These are phyloP conservation scores for Aechmea fasciata DNA, from an alignment of 176 grass and related monocot genomes.

Conservation along the genomic window DNA sequence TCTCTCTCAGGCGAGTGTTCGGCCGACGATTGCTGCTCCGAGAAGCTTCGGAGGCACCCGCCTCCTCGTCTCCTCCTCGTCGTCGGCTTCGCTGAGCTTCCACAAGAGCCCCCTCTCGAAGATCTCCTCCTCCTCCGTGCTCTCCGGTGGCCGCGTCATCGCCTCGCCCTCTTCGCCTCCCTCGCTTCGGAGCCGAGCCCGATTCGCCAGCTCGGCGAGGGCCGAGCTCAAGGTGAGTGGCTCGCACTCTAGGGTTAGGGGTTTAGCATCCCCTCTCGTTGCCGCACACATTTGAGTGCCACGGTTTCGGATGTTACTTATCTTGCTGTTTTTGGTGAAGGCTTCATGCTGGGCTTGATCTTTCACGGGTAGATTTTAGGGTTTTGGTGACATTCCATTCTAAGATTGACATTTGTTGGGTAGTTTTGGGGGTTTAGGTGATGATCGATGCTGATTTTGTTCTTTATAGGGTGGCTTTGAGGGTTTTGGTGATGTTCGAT, in stretches of 20 bases:
- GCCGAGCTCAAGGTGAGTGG: slow-evolving; percentile 43
- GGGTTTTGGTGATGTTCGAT: too few relatives aligned
- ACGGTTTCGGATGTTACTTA: background rate
- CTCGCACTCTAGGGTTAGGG: background rate
- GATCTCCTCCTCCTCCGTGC: slow-evolving; percentile 16
- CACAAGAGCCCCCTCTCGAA: background rate
- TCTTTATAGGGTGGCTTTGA: too few relatives aligned
- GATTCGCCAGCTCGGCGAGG: slow-evolving; percentile 45
- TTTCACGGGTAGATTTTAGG: background rate
- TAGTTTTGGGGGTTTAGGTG: too few relatives aligned
- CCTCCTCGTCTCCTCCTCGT: slow-evolving; percentile 13
- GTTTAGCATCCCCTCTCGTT: background rate
- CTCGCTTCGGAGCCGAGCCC: slow-evolving; percentile 10
- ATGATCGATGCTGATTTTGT: too few relatives aligned
- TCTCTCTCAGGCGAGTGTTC: slow-evolving; percentile 38
- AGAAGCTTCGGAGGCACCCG: slow-evolving; percentile 9
- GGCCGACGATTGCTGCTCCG: slow-evolving; percentile 11
- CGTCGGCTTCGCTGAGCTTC: slow-evolving; percentile 17
- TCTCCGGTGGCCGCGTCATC: slow-evolving; percentile 4
- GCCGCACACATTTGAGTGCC: background rate
- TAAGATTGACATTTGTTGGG: too few relatives aligned
- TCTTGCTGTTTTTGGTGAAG: background rate
- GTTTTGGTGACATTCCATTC: background rate
- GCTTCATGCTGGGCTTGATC: background rate
- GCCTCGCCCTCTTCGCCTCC: background rate